Base-by-base conservation (phyloP, 495 filamentous ascomycete species). In the Tetracladium setigerum region DNA sequence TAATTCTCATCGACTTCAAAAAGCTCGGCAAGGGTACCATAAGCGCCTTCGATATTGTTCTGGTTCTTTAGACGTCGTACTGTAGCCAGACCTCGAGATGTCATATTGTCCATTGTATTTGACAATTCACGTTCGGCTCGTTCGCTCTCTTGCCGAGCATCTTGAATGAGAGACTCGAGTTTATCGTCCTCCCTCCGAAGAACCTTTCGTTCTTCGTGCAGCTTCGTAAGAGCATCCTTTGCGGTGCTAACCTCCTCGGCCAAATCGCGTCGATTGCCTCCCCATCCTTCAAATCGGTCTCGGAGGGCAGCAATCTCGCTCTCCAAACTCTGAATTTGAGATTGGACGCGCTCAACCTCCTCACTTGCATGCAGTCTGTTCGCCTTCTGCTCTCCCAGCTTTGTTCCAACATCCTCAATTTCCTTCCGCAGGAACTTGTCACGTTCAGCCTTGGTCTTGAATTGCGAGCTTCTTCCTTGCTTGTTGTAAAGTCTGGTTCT, bases 121-220 rank as follows among this genome's bases (percentile, higher is more conserved):
- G 82, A 84, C 5, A 98, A 73, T 41, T 72, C 77, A 22, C 78
- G 77, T 63, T 95, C 87, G 0, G 89, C 83, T 9, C 77, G 74
- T 1, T 87, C 78, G 27, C 83, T 76, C 55, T 95, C 88, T 19
- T 76, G 70, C 14, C 79, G 71, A 0, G 86, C 82, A 53, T 86
- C 89, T 5, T 72, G 66, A n/a, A 92, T 74, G 13, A 87, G 74
- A 2, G 86, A 87, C 52, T 81, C 77, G 11, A 96, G 74, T 54
- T 85, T 91, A 38, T 88, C 84, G 50, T 95, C 88, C 67, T 96
- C 89, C 62, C 94, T 79, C 69, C 87, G 89, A 4, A 99, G 73
- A 52, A 89, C 77, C 73, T 95, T 97, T 53, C 89, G 76, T 61
- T 96, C 85, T 49, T 99, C 91, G 47, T 82, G 73, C 7, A 97